Base-by-base conservation (phyloP, 768 basidiomycete species). In the Hebeloma cylindrosporum region DNA sequence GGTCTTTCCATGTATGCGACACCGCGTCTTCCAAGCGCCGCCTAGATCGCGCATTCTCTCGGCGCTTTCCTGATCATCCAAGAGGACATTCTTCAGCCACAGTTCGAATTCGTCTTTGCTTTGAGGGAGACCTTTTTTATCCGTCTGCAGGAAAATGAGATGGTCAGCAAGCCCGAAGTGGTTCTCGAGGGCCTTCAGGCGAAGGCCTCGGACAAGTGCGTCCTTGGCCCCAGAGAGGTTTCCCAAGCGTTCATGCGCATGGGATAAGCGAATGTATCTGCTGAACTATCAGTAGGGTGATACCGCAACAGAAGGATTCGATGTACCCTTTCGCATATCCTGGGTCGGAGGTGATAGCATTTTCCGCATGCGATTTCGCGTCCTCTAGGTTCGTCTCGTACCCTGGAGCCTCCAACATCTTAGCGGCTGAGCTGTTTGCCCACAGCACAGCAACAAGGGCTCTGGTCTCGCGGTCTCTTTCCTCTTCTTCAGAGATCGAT, bases 311-410 rank as follows among this genome's bases (percentile, higher is more conserved):
- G 14, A 27, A 35, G 10, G 8, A 30, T 9, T 0, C 16, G 10
- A 20, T 26, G 29, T 25, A 45, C 48, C 41, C 48, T 29, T 50
- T 50, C 4, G 48, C 43, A 41, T 50, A 46, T 4, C 35, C 29
- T 18, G 39, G 22, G n/a, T 35, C 43, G 16, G 26, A 13, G 9
- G 40, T 27, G 14, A 50, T 27, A 16, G 48, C 48, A 7, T 39
- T 39, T 26, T 50, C 32, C 9, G 38, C 43, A 17, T 40, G 30
- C n/a, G 18, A n/a, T 18, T 31, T 30, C 1, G 43, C 49, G 5
- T 34, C 49, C 21, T 45, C 34, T 7, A 35, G 32, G 11, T 50
- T 44, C 28, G 20, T 13, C 7, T 11, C 22, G 10, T 38, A 33
- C 17, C 39, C 39, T 7, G 22, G 30, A n/a, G 41, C 23, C 4